phyloP scores from a whole-genome alignment of 805 yeast genomes.

The Brettanomyces nanus region DNA sequence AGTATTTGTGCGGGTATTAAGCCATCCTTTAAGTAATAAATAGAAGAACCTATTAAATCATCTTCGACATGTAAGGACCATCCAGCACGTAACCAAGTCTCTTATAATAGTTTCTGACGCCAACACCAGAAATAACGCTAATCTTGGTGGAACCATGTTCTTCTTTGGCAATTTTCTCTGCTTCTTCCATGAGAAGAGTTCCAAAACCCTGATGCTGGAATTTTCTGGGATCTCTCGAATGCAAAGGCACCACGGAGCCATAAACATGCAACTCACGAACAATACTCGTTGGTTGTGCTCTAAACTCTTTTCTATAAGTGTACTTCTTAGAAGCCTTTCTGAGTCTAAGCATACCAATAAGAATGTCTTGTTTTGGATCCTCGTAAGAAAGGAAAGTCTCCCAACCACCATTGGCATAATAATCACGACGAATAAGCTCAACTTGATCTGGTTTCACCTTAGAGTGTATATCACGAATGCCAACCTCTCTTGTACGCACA shows the following conservation, averaged over 20 bases:
- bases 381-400: constrained; percentile 94
- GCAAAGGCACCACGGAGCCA: constrained; percentile 95
- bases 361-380: constrained; percentile 93
- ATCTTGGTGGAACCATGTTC: constrained; percentile 91
- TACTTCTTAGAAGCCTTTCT: constrained; percentile 83
- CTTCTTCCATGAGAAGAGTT: constrained; percentile 95
- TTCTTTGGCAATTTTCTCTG: constrained; percentile 88
- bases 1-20: constrained; percentile 48
- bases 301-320: constrained; percentile 86
- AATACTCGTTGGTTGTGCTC: constrained; percentile 75
- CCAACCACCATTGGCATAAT: constrained; percentile 98
- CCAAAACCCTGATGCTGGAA: constrained; percentile 99
- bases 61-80: constrained; percentile 96
- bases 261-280: constrained; percentile 97
- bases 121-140: constrained; percentile 94
- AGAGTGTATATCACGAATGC: constrained; percentile 97
- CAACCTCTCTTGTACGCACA: constrained; percentile 96
- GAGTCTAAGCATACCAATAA: constrained; percentile 82
- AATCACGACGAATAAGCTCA: constrained; percentile 89
- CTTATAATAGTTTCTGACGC: constrained; percentile 92
- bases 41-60: constrained; percentile 2
- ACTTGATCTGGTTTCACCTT: constrained; percentile 96
- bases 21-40: constrained; percentile 37
- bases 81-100: constrained; percentile 86
- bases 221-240: constrained; percentile 92